Base-by-base conservation (phyloP, 441 rosid genomes). In the Lepidium campestre region DNA sequence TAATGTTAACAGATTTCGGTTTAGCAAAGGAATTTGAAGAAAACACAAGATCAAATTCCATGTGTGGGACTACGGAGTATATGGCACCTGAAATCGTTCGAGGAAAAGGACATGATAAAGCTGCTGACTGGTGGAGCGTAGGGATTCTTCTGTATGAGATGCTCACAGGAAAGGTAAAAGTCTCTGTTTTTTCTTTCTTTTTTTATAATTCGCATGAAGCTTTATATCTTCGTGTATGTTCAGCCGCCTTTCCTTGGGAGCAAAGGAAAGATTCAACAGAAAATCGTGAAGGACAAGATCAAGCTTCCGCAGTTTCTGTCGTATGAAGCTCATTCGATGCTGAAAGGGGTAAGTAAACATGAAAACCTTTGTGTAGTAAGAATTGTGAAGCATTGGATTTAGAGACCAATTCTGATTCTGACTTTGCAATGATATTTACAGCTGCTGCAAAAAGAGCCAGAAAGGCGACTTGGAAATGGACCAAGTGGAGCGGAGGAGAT, bases 121-220 rank as follows among this genome's bases (percentile, higher is more conserved):
- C 96, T 58, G 93, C 99, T 7, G 99, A 93, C 68, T 91, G 99
- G 97, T 94, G 99, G 99, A 93, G 99, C 55, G 89, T 87, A 25
- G 99, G 99, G 31, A 76, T 89, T 77, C 78, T 93, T 39, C 64
- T 91, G 41, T 87, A 81, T 79, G 99, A 94, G 81, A 94, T 94
- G 97, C 96, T 91, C 39, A 94, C 96, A 3, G 97, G 90, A 54
- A 77, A 89, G 95, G 97, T 90, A 56, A 65, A 64, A 10, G 11
- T 34, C 7, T 1, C 10, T 9, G 0, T 8, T 23, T 29, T 20
- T 0, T 31, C 6, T 55, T 22, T 37, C 14, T 1, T 29, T 12
- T 54, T 4, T 40, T 20, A 15, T 22, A 9, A 9, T 40, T 42
- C 3, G 32, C 14, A 6, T 15, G 22, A 37, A 40, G 25, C 34